Percentiles rank a stretch among this genome's conserved stretches.
Evolutionary conservation across 192 early-diverging fungal genomes (phyloP).

Genomic region (Mortierella hygrophila): DNA sequence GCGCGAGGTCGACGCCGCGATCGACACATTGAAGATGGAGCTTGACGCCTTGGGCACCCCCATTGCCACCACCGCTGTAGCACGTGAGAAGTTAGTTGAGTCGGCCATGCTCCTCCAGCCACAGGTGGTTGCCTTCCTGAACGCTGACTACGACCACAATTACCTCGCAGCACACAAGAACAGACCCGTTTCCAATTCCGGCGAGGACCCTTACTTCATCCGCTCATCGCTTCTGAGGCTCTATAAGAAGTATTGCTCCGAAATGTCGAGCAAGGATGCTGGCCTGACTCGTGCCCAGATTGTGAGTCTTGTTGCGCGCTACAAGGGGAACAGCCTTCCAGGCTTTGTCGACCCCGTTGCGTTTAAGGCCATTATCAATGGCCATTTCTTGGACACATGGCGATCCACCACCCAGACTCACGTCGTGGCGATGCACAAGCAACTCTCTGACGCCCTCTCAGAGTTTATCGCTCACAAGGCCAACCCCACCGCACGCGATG

Average conservation of each 20-base stretch:
- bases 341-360: neutral
- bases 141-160: slow-evolving; percentile 2
- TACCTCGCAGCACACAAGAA: slow-evolving; percentile 12
- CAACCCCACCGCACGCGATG: slow-evolving; percentile 1
- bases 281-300: neutral
- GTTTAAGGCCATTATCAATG: slow-evolving; percentile 21
- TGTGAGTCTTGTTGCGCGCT: neutral
- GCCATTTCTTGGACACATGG: slow-evolving; percentile 8
- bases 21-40: neutral
- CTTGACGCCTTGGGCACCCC: slow-evolving; percentile 7
- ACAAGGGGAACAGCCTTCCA: neutral
- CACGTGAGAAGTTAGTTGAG: neutral
- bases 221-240: neutral
- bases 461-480: neutral
- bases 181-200: neutral
- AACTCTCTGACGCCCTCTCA: neutral
- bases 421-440: neutral
- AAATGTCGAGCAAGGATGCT: neutral
- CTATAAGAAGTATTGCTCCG: slow-evolving; percentile 3
- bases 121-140: slow-evolving; percentile 7
- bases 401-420: neutral
- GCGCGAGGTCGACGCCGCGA: slow-evolving; percentile 3
- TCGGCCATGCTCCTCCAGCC: neutral
- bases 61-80: neutral
- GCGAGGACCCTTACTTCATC: neutral